phyloP scores from a whole-genome alignment of 495 filamentous ascomycete species.

The Talaromyces thailandensis region DNA sequence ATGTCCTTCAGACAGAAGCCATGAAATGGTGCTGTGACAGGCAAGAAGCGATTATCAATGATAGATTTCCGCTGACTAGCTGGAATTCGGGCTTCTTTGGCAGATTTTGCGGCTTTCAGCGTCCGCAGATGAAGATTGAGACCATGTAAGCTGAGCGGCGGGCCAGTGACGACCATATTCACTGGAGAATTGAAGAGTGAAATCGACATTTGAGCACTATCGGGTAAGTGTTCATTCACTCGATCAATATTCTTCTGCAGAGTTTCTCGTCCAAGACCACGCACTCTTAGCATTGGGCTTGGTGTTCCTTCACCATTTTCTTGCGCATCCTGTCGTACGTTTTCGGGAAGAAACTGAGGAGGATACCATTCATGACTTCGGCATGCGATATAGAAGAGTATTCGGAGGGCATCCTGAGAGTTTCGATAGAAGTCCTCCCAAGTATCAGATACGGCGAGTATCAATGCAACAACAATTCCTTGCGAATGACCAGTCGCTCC shows the following conservation, averaged over 20 bases:
- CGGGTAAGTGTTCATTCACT: slow-evolving; percentile 88
- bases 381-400: slow-evolving; percentile 98
- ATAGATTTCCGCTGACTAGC: slow-evolving; percentile 90
- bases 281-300: slow-evolving; percentile 94
- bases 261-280: slow-evolving; percentile 73
- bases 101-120: slow-evolving; percentile 89
- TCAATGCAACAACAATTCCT: slow-evolving; percentile 87
- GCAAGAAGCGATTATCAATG: slow-evolving; percentile 92
- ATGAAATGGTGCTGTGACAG: slow-evolving; percentile 96
- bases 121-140: slow-evolving; percentile 88
- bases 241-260: slow-evolving; percentile 90
- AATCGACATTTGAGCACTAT: slow-evolving; percentile 86
- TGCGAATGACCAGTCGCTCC: slow-evolving; percentile 96
- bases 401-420: slow-evolving; percentile 67
- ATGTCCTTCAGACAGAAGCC: slow-evolving; percentile 62
- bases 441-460: slow-evolving; percentile 71
- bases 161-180: slow-evolving; percentile 93
- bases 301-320: slow-evolving; percentile 89
- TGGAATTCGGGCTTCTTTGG: slow-evolving; percentile 89
- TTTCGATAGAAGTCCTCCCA: slow-evolving; percentile 84
- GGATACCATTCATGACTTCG: slow-evolving; percentile 97
- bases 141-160: slow-evolving; percentile 89
- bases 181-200: slow-evolving; percentile 92
- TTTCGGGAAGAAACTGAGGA: slow-evolving; percentile 79
- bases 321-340: slow-evolving; percentile 82